Evolutionary conservation across 2,329 filamentous ascomycete species (phyloP).

Genomic region (Penicillium brasilianum): DNA sequence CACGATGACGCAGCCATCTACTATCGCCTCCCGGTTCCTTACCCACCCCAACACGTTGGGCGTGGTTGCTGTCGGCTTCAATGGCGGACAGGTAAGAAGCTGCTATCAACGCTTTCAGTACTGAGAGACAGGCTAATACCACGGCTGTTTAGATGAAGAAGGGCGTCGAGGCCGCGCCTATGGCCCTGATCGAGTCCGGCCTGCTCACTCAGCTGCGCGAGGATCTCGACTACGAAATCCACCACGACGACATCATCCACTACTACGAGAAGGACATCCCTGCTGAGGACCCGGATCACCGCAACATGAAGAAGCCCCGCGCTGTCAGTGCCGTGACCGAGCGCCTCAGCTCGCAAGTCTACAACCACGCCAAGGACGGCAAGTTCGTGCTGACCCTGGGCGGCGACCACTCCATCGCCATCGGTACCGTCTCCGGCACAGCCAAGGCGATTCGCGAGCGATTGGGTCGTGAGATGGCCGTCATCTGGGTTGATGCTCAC

Average conservation of each 20-base stretch:
- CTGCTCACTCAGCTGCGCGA: slow-evolving; percentile 81
- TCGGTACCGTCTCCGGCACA: slow-evolving; percentile 87
- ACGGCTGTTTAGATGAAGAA: slow-evolving; percentile 70
- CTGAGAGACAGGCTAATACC: background rate
- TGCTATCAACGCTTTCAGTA: slow-evolving; percentile 4
- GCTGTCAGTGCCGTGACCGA: slow-evolving; percentile 84
- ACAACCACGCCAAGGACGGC: slow-evolving; percentile 80
- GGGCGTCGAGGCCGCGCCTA: slow-evolving; percentile 88
- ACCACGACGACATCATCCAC: slow-evolving; percentile 83
- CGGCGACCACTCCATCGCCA: slow-evolving; percentile 95
- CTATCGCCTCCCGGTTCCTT: slow-evolving; percentile 75
- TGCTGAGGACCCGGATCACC: slow-evolving; percentile 72
- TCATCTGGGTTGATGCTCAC: slow-evolving; percentile 99
- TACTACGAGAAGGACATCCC: slow-evolving; percentile 78
- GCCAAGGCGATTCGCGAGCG: slow-evolving; percentile 86
- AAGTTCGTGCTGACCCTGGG: slow-evolving; percentile 91
- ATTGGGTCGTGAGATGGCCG: slow-evolving; percentile 79
- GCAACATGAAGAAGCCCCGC: slow-evolving; percentile 91
- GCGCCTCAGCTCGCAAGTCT: slow-evolving; percentile 80
- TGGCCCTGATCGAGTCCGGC: slow-evolving; percentile 85
- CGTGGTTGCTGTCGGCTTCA: slow-evolving; percentile 93
- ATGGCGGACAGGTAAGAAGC: slow-evolving; percentile 81
- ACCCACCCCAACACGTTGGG: slow-evolving; percentile 79
- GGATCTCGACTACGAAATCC: slow-evolving; percentile 86
- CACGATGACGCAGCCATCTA: slow-evolving; percentile 61